These are phyloP conservation scores for Shiraia bambusicola DNA, from an alignment of 2,329 filamentous ascomycete genomes.

Conservation along the genomic window DNA sequence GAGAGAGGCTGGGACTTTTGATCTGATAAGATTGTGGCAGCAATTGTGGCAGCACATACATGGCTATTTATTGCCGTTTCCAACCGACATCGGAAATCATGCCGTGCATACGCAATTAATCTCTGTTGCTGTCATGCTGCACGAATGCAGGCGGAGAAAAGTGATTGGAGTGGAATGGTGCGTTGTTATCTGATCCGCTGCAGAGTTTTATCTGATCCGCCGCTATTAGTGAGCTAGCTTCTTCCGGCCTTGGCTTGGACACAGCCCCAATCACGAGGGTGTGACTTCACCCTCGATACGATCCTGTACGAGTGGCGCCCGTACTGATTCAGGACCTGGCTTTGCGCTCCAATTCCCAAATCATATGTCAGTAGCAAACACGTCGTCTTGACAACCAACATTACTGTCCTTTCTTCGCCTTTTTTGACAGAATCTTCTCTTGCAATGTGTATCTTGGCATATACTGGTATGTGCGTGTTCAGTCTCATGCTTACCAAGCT, in stretches of 20 bases:
- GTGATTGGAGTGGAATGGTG: constrained; percentile 11
- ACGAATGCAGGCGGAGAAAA: neutral
- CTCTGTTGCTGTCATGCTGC: constrained; percentile 3
- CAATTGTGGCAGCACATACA: neutral
- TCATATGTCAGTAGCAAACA: constrained; percentile 8
- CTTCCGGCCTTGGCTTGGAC: too few relatives aligned
- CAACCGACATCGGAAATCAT: constrained; percentile 19
- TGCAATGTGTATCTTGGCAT: constrained; percentile 19
- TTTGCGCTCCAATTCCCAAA: neutral
- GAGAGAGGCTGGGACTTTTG: constrained; percentile 11
- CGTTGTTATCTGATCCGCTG: constrained; percentile 19
- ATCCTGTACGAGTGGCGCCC: neutral
- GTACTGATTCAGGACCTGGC: neutral
- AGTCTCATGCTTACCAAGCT: constrained; percentile 24
- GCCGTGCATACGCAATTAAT: neutral
- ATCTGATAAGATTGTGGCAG: constrained; percentile 40
- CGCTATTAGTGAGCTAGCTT: constrained; percentile 1
- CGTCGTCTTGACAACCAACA: constrained; percentile 9
- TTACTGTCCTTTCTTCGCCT: constrained; percentile 1
- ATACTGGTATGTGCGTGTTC: constrained; percentile 28
- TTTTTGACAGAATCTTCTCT: constrained; percentile 28
- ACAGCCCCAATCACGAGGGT: too few relatives aligned
- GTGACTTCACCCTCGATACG: neutral
- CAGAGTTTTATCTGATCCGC: constrained; percentile 25
- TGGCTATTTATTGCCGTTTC: constrained; percentile 10